These are phyloP conservation scores for Viridothelium virens DNA, from an alignment of 495 filamentous ascomycete genomes.

Conservation along the genomic window DNA sequence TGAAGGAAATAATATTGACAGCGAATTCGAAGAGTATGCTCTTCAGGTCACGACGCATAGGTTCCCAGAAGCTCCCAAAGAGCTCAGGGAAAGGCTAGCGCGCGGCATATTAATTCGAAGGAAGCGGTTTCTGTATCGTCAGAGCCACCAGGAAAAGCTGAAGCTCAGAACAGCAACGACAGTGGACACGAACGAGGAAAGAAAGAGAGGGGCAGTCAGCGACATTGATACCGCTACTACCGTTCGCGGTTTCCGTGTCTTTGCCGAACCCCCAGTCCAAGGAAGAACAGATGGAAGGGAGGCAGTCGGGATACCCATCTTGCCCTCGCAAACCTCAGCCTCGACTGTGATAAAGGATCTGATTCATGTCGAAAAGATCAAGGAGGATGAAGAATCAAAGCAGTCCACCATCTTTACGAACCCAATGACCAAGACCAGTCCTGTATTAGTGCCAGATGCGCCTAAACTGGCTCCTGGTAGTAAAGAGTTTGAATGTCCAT, in stretches of 20 bases:
- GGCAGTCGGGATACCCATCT: neutral
- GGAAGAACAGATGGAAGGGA: neutral
- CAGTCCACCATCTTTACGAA: neutral
- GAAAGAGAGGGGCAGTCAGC: neutral
- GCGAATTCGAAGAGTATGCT: slow-evolving; percentile 11
- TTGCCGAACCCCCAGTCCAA: neutral
- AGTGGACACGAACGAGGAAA: neutral
- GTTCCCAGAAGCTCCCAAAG: slow-evolving; percentile 17
- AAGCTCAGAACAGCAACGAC: neutral
- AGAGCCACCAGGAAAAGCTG: slow-evolving; percentile 17
- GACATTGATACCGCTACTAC: neutral
- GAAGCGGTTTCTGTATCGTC: slow-evolving; percentile 19
- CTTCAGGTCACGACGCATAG: slow-evolving; percentile 2
- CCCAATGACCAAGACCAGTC: neutral
- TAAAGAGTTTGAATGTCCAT: slow-evolving; percentile 16
- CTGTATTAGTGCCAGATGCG: slow-evolving; percentile 4
- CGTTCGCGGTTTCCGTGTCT: neutral
- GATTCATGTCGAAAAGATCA: neutral
- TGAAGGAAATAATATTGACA: slow-evolving; percentile 17
- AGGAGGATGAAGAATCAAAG: neutral
- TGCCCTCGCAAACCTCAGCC: neutral
- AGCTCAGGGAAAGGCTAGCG: slow-evolving; percentile 14
- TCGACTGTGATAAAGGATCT: neutral
- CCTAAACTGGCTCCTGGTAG: neutral
- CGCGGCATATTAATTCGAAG: slow-evolving; percentile 14